A percentile compares a stretch with the other conserved stretches of the same genome.
Evolutionary conservation across 805 yeast species (phyloP).

Genomic region (Wickerhamiella brachini): DNA sequence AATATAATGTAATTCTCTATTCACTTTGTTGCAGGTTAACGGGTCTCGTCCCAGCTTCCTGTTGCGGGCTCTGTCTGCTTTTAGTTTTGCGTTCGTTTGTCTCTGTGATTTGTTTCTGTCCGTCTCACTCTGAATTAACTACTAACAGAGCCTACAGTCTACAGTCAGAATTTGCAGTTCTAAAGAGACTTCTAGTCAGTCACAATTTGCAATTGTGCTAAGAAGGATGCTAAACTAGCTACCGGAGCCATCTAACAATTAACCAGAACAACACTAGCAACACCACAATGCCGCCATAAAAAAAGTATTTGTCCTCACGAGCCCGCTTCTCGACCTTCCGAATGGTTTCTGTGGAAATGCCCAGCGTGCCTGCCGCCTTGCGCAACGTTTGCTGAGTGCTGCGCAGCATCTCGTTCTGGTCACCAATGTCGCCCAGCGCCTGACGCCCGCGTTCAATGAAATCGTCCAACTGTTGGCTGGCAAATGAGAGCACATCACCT

Average conservation of each 20-base stretch:
- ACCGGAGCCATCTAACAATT: conserved; percentile 46
- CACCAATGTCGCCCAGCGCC: conserved; percentile 73
- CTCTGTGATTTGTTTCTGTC: too few species aligned
- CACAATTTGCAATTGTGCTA: too few species aligned
- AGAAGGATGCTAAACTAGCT: too few species aligned
- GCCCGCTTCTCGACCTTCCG: conserved; percentile 68
- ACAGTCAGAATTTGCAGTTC: too few species aligned
- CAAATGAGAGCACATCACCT: conserved; percentile 39
- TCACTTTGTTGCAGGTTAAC: too few species aligned
- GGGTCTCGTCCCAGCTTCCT: too few species aligned
- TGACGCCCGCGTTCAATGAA: conserved; percentile 79
- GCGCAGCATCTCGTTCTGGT: conserved; percentile 62
- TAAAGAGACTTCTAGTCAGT: too few species aligned
- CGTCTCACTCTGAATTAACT: too few species aligned
- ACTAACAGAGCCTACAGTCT: too few species aligned
- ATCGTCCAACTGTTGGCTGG: conserved; percentile 74
- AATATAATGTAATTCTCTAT: too few species aligned
- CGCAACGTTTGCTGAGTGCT: conserved; percentile 51
- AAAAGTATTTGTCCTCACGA: conserved; percentile 72
- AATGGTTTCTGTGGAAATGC: conserved; percentile 77
- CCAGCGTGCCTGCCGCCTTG: conserved; percentile 61
- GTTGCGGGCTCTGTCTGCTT: too few species aligned
- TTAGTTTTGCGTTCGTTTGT: too few species aligned
- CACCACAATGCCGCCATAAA: conserved; percentile 56
- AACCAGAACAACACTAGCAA: conserved; percentile 55